Evolutionary conservation across 257 asterid genomes (phyloP), one percentile per base, ranked within the genome.

Genomic region (Fraxinus anomala): DNA sequence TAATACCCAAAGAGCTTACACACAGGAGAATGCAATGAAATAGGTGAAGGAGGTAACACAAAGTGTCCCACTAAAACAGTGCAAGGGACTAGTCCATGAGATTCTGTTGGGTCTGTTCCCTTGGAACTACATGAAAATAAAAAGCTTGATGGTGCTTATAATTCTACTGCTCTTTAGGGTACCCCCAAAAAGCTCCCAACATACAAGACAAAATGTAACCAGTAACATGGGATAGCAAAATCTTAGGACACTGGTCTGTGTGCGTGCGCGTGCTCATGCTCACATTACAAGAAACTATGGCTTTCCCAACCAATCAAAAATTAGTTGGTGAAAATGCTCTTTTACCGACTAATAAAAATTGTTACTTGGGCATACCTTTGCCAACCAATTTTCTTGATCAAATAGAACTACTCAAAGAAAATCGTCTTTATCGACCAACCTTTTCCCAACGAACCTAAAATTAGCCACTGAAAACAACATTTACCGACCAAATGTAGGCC

Each of bases 41-140:
- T 61, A 73, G 42, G 69, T 42, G 47, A 36, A 37, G 72, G 63
- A 49, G 13, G 73, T 68, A 24, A 54, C 16, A 70, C 54, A 51
- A 61, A 37, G 30, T 36, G 21, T 39, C 68, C 30, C 90, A 80
- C 85, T 79, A 81, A 81, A 87, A 76, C 82, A 80, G 88, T 84
- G 28, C 12, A n/a, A 56, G 85, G 76, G 84, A 83, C 83, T 79
- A 86, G 4, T 81, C 71, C 82, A 83, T 84, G 88, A 81, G 92
- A 86, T 87, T 86, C 89, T 84, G 90, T 81, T 83, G 86, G 81
- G 87, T 73, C 88, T 86, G 89, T 81, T 84, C 72, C 84, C 86
- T 81, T 85, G 91, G 88, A 86, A 75, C 19, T 65, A 86, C 80
- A 67, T 85, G 85, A 23, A 70, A 78, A 75, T 40, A 44, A 49